Base-by-base conservation (phyloP, 345 rosid species). In the Clarkia xantiana region DNA sequence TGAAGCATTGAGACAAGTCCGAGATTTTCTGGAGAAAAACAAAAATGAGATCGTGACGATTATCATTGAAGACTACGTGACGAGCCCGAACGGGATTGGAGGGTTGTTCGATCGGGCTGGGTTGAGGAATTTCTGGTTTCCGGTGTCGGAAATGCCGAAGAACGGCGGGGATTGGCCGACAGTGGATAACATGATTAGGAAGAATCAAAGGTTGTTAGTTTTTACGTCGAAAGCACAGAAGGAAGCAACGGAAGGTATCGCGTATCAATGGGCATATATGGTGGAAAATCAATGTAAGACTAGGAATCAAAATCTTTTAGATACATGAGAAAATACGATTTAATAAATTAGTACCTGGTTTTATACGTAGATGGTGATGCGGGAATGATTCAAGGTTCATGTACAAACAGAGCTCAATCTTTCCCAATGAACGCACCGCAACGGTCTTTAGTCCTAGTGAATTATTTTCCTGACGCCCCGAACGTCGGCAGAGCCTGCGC, bases 61-160 rank as follows among this genome's bases (percentile, higher is more conserved):
- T 59, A 76, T 86, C 57, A 67, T 90, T 10, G 95, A 82, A 67
- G 97, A 90, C 61, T 90, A 90, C 43, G 91, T 90, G 14, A 67
- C 72, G 22, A 69, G 88, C 12, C 76, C 88, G 14, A 65, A 53
- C 3, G 95, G 95, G n/a, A 60, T 86, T 61, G 81, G 53, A 22
- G 81, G 69, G 58, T 75, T 83, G 51, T 79, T 90, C 29, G 72
- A 81, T 59, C 79, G 84, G 17, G 71, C 91, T 47, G 94, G 86
- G 23, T 74, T 83, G 58, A 73, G 71, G 39, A 72, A 71, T 12
- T 86, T 63, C 67, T 71, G 80, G 85, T 86, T 90, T 67, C 95
- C 94, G 0, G 75, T 79, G 11, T 57, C 91, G 41, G 64, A 74
- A 49, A 90, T 90, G 95, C 95, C 95, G 1, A 82, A 80, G 60